phyloP scores from a whole-genome alignment of 1,284 basidiomycete genomes.

The Pseudomicrostroma phylloplanum region DNA sequence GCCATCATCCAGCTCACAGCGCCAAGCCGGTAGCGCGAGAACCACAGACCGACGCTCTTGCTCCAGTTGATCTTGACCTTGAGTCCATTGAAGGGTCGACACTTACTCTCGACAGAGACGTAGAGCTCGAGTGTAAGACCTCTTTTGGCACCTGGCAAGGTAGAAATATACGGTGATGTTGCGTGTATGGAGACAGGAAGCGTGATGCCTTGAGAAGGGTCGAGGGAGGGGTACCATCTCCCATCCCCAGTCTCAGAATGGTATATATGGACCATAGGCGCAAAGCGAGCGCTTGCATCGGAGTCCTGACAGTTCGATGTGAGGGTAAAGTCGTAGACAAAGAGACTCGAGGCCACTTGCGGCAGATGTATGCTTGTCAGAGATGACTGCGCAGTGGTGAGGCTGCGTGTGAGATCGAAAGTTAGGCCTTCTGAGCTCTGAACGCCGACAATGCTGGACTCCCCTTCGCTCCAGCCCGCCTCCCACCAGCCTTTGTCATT shows the following conservation, averaged over 20 bases:
- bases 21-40: constrained; percentile 39
- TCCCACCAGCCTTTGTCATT: background rate
- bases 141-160: constrained; percentile 13
- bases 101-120: constrained; percentile 18
- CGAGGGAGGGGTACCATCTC: constrained; percentile 30
- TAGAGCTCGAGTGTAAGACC: constrained; percentile 31
- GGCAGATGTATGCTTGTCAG: background rate
- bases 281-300: constrained; percentile 9
- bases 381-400: too few relatives aligned
- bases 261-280: constrained; percentile 33
- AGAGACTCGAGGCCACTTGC: background rate
- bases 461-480: background rate
- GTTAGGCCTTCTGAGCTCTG: background rate
- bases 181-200: constrained; percentile 35
- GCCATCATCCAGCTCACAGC: constrained; percentile 33
- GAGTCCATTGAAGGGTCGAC: constrained; percentile 23
- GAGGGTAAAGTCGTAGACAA: background rate
- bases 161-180: constrained; percentile 41
- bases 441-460: background rate
- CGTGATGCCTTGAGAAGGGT: constrained; percentile 15
- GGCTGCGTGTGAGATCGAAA: background rate
- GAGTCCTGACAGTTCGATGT: background rate
- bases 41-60: constrained; percentile 30
- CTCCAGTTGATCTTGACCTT: constrained; percentile 33
- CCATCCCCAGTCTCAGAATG: constrained; percentile 34